Percentiles rank a stretch among this genome's conserved stretches.
Evolutionary conservation across 805 yeast genomes (phyloP).

Genomic region (Starmerella bombi): DNA sequence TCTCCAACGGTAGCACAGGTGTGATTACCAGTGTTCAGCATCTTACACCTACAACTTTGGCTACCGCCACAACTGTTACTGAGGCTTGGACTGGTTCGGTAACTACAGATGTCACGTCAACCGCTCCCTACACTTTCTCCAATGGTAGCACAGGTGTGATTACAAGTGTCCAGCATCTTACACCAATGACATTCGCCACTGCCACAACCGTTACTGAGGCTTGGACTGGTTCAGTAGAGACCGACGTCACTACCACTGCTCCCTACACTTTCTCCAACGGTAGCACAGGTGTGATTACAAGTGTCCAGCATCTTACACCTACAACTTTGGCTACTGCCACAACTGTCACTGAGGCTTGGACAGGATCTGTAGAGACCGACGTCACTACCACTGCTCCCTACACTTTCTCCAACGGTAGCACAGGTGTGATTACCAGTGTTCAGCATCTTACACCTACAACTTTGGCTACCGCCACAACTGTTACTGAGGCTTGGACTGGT

Average conservation of each 20-base stretch:
- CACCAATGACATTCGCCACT: slow-evolving; percentile 5
- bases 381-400: not conserved
- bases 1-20: slow-evolving; percentile 1
- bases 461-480: not conserved
- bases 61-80: not conserved
- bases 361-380: not conserved
- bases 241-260: slow-evolving; percentile 1
- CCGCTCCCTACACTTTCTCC: slow-evolving; percentile 1
- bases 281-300: slow-evolving; percentile 1
- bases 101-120: slow-evolving; percentile 1
- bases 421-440: not conserved
- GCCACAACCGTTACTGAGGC: slow-evolving; percentile 1
- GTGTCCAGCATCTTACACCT: not conserved
- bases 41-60: slow-evolving; percentile 5
- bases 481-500: slow-evolving; percentile 1
- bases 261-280: slow-evolving; percentile 1
- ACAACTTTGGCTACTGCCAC: not conserved
- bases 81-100: not conserved
- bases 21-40: slow-evolving; percentile 1
- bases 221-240: not conserved
- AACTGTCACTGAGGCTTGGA: not conserved
- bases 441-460: slow-evolving; percentile 1
- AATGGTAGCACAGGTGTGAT: slow-evolving; percentile 1
- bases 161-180: slow-evolving; percentile 1
- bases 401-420: not conserved